Conservation (phyloP, 2,329 filamentous ascomycete genomes). For the Zalaria sp. region DNA sequence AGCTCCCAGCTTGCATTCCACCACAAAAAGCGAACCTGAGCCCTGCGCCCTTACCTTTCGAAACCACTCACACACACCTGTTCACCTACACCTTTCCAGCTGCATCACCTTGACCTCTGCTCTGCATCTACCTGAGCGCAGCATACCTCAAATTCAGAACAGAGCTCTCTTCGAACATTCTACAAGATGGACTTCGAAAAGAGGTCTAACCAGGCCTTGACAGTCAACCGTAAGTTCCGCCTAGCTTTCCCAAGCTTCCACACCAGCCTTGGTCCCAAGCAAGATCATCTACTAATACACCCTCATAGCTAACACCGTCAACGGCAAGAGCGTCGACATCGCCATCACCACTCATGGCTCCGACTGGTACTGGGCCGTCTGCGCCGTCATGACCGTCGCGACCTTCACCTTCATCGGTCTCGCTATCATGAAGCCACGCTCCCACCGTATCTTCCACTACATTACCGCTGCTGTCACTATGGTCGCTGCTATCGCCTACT, state of each 20-base stretch:
- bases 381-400: conserved; percentile 41
- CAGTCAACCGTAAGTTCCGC: conserved; percentile 23
- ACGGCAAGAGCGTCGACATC: conserved; percentile 36
- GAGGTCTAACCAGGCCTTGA: conserved; percentile 31
- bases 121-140: too few species aligned
- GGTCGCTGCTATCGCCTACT: conserved; percentile 49
- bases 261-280: neutral
- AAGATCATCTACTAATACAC: conserved; percentile 3
- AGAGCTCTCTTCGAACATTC: conserved; percentile 1
- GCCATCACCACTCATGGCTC: conserved; percentile 45
- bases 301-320: conserved; percentile 25
- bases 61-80: too few species aligned
- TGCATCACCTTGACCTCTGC: too few species aligned
- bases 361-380: conserved; percentile 50
- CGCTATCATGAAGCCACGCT: conserved; percentile 38
- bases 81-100: too few species aligned
- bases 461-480: conserved; percentile 45
- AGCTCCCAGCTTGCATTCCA: too few species aligned
- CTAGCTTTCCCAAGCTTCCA: neutral
- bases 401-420: conserved; percentile 41
- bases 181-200: conserved; percentile 3
- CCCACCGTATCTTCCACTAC: conserved; percentile 49
- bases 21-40: too few species aligned
- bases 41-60: too few species aligned
- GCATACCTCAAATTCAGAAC: too few species aligned